Base-by-base conservation (phyloP, 1,139 yeast species). In the Protomyces gravidus region DNA sequence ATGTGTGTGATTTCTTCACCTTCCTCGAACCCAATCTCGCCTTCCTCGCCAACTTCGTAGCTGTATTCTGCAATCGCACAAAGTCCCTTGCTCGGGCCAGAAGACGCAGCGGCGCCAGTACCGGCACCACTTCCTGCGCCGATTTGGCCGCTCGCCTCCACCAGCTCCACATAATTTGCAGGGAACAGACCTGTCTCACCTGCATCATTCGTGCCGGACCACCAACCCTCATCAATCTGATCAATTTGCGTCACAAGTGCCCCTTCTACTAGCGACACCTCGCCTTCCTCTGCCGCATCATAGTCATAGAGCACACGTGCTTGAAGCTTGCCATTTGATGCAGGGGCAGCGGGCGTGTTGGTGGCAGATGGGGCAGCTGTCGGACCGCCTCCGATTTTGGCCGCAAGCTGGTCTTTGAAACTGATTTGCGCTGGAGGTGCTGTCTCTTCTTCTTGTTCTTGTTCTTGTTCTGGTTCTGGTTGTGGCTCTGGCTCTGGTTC, bases 11-110 rank as follows among this genome's bases (percentile, higher is more conserved):
- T 89, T 63, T 78, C 68, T 66, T 89, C 97, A 55, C 94, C 95
- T 70, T 88, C 96, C 33, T 76, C 80, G 72, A 88, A 88, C 1
- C 84, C 80, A 62, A 92, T 77, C 73, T 92, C 98, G 68, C 90
- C 92, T 64, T 86, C 95, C 72, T 90, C 97, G 39, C 84, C 84
- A 23, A 94, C 95, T 59, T 85, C 95, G 71, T 89, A 89, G 68
- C 86, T 94, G 71, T 82, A 89, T 67, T 84, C 87, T 1, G 96
- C 96, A 62, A 80, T 74, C 2, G 96, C 96, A 36, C 58, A 53
- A 11, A 25, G 58, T 5, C 58, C 58, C 15, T 46, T 40, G 23
- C 28, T 40, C 59, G 79, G 72, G 26, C 81, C 80, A 1, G 76
- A 76, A 23, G 48, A 21, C 30, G 48, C 53, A 11, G 62, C 28